Percentiles rank a stretch among this genome's conserved stretches.
Evolutionary conservation across 176 grass and related monocot genomes (phyloP).

Genomic region (Luzula sylvatica): DNA sequence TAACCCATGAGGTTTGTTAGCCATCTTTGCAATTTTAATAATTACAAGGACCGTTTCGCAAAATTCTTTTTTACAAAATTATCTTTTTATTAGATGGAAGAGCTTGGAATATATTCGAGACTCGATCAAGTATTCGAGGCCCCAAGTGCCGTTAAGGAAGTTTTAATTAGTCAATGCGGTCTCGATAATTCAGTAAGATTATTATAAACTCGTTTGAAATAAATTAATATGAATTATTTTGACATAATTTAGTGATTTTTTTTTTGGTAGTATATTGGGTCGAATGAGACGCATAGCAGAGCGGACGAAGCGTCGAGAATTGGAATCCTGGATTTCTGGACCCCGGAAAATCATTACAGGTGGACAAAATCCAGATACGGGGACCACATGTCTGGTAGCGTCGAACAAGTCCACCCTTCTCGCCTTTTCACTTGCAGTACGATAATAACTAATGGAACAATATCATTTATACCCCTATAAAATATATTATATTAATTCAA

Average conservation of each 20-base stretch:
- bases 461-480: neutral
- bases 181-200: slow-evolving; percentile 62
- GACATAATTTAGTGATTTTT: neutral
- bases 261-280: slow-evolving; percentile 71
- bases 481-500: slow-evolving; percentile 25
- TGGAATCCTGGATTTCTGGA: slow-evolving; percentile 72
- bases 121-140: slow-evolving; percentile 90
- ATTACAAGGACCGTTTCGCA: slow-evolving; percentile 6
- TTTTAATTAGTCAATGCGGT: slow-evolving; percentile 57
- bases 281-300: slow-evolving; percentile 48
- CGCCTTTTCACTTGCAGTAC: slow-evolving; percentile 61
- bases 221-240: neutral
- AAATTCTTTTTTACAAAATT: slow-evolving; percentile 7
- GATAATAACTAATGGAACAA: neutral
- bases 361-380: slow-evolving; percentile 79
- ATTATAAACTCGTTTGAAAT: slow-evolving; percentile 2
- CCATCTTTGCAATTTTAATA: neutral
- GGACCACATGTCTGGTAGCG: slow-evolving; percentile 40
- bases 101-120: slow-evolving; percentile 61
- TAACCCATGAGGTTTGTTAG: slow-evolving; percentile 53
- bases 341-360: slow-evolving; percentile 70
- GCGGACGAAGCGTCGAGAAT: slow-evolving; percentile 38
- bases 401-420: slow-evolving; percentile 30
- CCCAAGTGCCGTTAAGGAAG: slow-evolving; percentile 57
- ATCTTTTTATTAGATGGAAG: slow-evolving; percentile 47